These are phyloP conservation scores for Aphanomyces astaci DNA, from an alignment of 352 stramenopile genomes.

Conservation along the genomic window DNA sequence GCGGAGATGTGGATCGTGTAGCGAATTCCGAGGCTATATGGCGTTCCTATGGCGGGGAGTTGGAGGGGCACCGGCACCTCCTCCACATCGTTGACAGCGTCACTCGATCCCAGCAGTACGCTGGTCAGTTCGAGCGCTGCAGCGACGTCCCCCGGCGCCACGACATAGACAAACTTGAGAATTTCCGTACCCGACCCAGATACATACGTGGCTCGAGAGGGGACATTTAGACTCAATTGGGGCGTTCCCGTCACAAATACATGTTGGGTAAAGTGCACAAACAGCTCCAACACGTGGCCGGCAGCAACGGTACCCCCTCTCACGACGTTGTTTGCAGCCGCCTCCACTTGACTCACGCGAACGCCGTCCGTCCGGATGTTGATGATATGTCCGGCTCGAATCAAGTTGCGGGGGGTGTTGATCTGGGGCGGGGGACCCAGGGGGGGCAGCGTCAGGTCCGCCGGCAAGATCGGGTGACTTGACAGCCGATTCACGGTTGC, in stretches of 20 bases:
- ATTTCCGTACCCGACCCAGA: neutral
- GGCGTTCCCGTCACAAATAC: conserved; percentile 49
- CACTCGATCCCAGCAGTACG: conserved; percentile 44
- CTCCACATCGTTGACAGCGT: conserved; percentile 37
- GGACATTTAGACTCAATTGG: conserved; percentile 22
- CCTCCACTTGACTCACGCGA: conserved; percentile 30
- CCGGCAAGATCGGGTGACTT: conserved; percentile 28
- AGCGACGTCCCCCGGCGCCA: conserved; percentile 34
- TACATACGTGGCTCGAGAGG: conserved; percentile 11
- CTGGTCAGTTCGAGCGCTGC: conserved; percentile 40
- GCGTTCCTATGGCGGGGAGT: conserved; percentile 28
- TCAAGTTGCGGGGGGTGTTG: conserved; percentile 48
- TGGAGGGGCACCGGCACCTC: conserved; percentile 41
- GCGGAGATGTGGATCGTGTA: conserved; percentile 44
- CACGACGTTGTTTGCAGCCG: conserved; percentile 35
- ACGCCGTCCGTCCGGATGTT: conserved; percentile 58
- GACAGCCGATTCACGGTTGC: conserved; percentile 33
- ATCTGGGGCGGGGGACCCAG: conserved; percentile 37
- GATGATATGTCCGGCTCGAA: conserved; percentile 49
- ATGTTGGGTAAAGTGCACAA: conserved; percentile 37
- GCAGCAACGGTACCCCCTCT: conserved; percentile 35
- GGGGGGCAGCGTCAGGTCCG: conserved; percentile 41
- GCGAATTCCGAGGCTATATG: conserved; percentile 41
- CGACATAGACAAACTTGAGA: conserved; percentile 22
- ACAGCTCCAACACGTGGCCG: conserved; percentile 49